Evolutionary conservation across 371 early-diverging fungal species (phyloP), one percentile per base, ranked within the genome.

Genomic region (Mucor lusitanicus): DNA sequence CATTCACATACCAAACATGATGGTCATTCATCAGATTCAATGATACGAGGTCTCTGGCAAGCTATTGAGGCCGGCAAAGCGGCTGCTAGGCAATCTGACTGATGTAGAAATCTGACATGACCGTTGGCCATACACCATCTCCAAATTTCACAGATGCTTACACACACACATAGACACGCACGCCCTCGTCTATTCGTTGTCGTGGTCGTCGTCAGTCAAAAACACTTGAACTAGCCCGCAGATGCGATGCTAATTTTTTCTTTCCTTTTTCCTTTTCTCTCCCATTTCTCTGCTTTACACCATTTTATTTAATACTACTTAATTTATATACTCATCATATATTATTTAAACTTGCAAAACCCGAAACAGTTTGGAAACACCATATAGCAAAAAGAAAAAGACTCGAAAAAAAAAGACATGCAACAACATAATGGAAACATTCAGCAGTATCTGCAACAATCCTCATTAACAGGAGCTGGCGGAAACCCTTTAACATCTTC

Each of bases 371-470:
- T 9, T n/a, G 21, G 23, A n/a, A 21, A 48, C n/a, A 21, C 9
- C 9, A 48, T 21, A 48, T 21, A 48, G 23, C 8, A 48, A 48
- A 6, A 48, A 48, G 19, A 21, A 46, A 46, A 46, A n/a, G 46
- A 15, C 44, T 19, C 35, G 35, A 35, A 35, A 42, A 46, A 48
- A 48, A 48, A 48, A 23, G 48, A 48, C 48, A 48, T 48, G 48
- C 48, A 48, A 48, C 48, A 48, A 48, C 48, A 48, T 48, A 48
- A 48, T 48, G 48, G 48, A 48, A 48, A 79, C 57, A 72, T 77
- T 60, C 82, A 82, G 64, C 79, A 79, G 64, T 79, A 77, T 60
- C 55, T 79, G 28, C 82, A 78, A 55, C 80, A 74, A 63, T 69
- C 75, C 9, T 70, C 75, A 19, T 74, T 72, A 39, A 68, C 70